Evolutionary conservation across 345 rosid genomes (phyloP).

Genomic region (Populus nigra): DNA sequence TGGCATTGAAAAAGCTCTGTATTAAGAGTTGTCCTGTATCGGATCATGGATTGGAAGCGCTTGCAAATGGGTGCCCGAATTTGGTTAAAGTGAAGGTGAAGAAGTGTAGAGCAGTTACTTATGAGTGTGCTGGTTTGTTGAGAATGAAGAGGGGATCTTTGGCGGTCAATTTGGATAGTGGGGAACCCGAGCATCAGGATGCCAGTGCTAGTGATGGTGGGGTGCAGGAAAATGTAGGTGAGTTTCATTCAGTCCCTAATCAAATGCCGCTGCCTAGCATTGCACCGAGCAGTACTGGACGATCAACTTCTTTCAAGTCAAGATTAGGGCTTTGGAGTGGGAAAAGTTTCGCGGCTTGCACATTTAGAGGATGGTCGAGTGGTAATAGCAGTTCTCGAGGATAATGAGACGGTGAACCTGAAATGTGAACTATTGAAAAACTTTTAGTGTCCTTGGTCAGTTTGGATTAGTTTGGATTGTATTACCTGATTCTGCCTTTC

Average conservation of each 20-base stretch:
- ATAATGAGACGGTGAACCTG: slow-evolving; percentile 16
- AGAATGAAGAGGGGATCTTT: slow-evolving; percentile 45
- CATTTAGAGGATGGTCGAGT: slow-evolving; percentile 59
- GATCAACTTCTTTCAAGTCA: slow-evolving; percentile 62
- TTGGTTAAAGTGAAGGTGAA: slow-evolving; percentile 77
- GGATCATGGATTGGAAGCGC: slow-evolving; percentile 64
- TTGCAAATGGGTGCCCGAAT: slow-evolving; percentile 71
- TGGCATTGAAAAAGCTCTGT: slow-evolving; percentile 72
- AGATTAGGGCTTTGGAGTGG: slow-evolving; percentile 62
- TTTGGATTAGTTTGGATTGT: slow-evolving; percentile 27
- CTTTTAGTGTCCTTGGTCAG: slow-evolving; percentile 9
- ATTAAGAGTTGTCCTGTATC: slow-evolving; percentile 67
- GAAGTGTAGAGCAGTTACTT: slow-evolving; percentile 73
- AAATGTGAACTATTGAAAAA: slow-evolving; percentile 9
- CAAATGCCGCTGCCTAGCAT: slow-evolving; percentile 37
- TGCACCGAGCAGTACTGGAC: slow-evolving; percentile 43
- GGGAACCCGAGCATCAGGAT: slow-evolving; percentile 48
- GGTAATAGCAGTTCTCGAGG: slow-evolving; percentile 46
- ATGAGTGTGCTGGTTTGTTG: slow-evolving; percentile 49
- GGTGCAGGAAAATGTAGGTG: slow-evolving; percentile 46
- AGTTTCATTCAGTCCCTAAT: slow-evolving; percentile 37
- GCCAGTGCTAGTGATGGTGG: slow-evolving; percentile 56
- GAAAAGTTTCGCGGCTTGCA: slow-evolving; percentile 73
- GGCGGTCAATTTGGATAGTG: slow-evolving; percentile 57
- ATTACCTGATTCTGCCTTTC: slow-evolving; percentile 20